These are phyloP conservation scores for Solanum hybrid DNA, from an alignment of 305 asterid genomes.

Conservation along the genomic window DNA sequence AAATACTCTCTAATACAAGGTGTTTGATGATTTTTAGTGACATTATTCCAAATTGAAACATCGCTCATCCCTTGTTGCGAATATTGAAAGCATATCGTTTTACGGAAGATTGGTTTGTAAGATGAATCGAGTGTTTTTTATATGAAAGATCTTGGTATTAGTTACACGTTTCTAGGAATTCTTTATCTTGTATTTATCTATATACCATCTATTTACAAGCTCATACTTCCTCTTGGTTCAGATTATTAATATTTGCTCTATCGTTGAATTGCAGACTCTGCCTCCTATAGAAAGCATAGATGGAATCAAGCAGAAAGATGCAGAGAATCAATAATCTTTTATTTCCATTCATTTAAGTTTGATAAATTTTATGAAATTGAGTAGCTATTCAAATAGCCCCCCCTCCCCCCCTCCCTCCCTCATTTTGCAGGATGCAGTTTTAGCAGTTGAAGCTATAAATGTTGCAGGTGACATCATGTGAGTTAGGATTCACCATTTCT, in stretches of 20 bases:
- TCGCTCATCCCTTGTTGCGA: too few relatives aligned
- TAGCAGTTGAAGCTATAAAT: not conserved
- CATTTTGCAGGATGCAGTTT: not conserved
- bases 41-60: not conserved
- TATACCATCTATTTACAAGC: not conserved
- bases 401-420: not conserved
- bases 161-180: not conserved
- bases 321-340: conserved; percentile 12
- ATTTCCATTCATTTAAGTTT: not conserved
- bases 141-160: not conserved
- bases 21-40: not conserved
- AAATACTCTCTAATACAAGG: not conserved
- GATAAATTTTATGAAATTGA: not conserved
- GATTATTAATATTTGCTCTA: not conserved
- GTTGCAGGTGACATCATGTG: not conserved
- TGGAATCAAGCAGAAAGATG: conserved; percentile 15
- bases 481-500: not conserved
- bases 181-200: not conserved
- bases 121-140: not conserved
- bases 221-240: not conserved
- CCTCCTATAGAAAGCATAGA: conserved; percentile 17
- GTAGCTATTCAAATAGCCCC: not conserved
- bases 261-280: conserved; percentile 22
- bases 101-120: not conserved
- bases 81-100: not conserved